Conservation (phyloP, 768 basidiomycete species). For the Leccinum arenicola region DNA sequence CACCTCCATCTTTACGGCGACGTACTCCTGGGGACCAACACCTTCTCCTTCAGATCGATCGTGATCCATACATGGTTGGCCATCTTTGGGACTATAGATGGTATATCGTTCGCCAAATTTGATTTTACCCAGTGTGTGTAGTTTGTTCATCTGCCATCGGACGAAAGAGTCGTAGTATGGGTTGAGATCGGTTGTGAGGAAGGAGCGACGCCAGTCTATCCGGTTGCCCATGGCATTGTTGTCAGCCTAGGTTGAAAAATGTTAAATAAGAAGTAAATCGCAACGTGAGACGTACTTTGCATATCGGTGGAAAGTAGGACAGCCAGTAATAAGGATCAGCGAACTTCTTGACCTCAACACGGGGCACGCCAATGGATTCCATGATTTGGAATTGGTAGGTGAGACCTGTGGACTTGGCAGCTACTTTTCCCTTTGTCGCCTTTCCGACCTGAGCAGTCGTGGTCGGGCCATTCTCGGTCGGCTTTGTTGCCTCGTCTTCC, state of each 20-base stretch:
- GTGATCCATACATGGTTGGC: conserved; percentile 99
- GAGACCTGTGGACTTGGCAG: conserved; percentile 88
- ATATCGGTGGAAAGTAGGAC: conserved; percentile 93
- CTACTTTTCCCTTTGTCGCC: conserved; percentile 93
- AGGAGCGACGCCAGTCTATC: conserved; percentile 94
- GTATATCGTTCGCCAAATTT: conserved; percentile 99
- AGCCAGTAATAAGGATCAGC: conserved; percentile 95
- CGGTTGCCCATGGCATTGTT: conserved; percentile 88
- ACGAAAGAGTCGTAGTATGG: conserved; percentile 98
- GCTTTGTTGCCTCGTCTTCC: conserved; percentile 43
- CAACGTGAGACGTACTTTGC: conserved; percentile 51
- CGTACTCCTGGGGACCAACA: conserved; percentile 93
- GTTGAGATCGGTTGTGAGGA: conserved; percentile 93
- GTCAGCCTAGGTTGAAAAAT: conserved; percentile 46
- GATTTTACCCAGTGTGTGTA: conserved; percentile 84
- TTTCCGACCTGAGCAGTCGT: conserved; percentile 61
- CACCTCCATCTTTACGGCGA: conserved; percentile 92
- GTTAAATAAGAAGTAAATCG: not conserved
- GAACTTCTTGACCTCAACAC: conserved; percentile 90
- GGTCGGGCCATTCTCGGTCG: conserved; percentile 40
- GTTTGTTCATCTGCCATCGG: conserved; percentile 96
- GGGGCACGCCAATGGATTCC: conserved; percentile 88
- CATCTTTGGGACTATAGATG: conserved; percentile 97
- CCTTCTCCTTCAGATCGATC: conserved; percentile 95
- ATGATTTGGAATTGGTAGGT: conserved; percentile 99